phyloP scores from a whole-genome alignment of 1,284 basidiomycete genomes.

The Cutaneotrichosporon arboriforme region DNA sequence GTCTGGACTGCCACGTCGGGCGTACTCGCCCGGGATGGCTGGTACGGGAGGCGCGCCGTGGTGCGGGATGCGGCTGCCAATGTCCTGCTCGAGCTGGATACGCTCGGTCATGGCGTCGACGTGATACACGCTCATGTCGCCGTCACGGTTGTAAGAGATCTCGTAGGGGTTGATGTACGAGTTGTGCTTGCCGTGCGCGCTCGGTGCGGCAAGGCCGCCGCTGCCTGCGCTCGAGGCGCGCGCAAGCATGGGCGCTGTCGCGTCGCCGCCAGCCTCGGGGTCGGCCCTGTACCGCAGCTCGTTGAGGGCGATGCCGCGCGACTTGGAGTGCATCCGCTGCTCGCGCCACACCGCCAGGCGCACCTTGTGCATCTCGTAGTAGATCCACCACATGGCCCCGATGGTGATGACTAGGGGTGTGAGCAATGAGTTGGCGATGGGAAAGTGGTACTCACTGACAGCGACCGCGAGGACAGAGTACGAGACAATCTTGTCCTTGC shows the following conservation, averaged over 20 bases:
- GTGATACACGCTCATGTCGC: constrained; percentile 31
- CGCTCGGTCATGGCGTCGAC: constrained; percentile 19
- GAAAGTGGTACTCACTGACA: constrained; percentile 30
- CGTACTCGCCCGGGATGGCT: neutral
- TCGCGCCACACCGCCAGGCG: constrained; percentile 69
- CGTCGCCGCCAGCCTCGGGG: neutral
- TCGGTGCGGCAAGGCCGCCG: neutral
- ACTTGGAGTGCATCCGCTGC: constrained; percentile 49
- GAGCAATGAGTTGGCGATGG: neutral
- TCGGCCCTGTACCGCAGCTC: constrained; percentile 3
- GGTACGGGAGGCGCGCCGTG: neutral
- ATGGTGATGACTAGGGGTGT: constrained; percentile 59
- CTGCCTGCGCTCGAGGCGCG: neutral
- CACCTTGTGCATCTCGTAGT: constrained; percentile 64
- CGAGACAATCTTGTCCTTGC: constrained; percentile 50
- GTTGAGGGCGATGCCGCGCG: constrained; percentile 9
- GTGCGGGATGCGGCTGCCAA: constrained; percentile 1
- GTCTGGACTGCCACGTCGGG: too few species aligned
- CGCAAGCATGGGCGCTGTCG: neutral
- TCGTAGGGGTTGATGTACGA: constrained; percentile 33
- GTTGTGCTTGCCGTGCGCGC: constrained; percentile 1
- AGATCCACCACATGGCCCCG: constrained; percentile 76
- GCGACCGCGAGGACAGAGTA: constrained; percentile 61
- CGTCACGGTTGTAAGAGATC: constrained; percentile 22
- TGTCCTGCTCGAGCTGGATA: constrained; percentile 10